Evolutionary conservation across 2,329 filamentous ascomycete species (phyloP).

Genomic region (Colletotrichum agaves): DNA sequence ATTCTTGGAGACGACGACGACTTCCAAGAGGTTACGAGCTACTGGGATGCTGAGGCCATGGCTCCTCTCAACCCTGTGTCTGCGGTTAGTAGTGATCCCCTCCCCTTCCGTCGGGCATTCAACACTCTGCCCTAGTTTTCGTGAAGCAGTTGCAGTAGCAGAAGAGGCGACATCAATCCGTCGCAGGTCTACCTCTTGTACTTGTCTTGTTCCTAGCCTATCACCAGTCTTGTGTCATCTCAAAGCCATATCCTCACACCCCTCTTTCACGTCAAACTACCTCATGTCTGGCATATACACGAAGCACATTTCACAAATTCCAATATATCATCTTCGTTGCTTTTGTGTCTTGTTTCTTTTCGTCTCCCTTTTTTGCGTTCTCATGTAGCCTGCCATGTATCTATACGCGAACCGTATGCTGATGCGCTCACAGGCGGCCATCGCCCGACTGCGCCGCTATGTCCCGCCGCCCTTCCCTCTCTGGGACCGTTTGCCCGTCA

Average conservation of each 20-base stretch:
- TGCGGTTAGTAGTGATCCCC: slow-evolving; percentile 55
- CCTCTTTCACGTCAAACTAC: background rate
- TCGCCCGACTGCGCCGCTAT: slow-evolving; percentile 70
- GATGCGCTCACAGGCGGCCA: slow-evolving; percentile 58
- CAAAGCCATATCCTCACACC: slow-evolving; percentile 20
- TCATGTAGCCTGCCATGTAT: slow-evolving; percentile 34
- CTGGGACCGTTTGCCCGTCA: slow-evolving; percentile 70
- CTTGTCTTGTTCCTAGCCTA: slow-evolving; percentile 1
- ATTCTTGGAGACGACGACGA: slow-evolving; percentile 30
- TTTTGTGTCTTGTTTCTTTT: background rate
- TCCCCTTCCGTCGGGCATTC: background rate
- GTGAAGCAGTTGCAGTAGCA: background rate
- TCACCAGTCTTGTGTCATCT: slow-evolving; percentile 2
- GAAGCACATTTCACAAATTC: background rate
- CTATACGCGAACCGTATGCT: slow-evolving; percentile 37
- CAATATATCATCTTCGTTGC: background rate
- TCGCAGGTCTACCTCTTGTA: background rate
- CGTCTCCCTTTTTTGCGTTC: background rate
- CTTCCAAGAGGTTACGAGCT: slow-evolving; percentile 55
- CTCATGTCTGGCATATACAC: background rate
- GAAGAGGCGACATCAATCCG: slow-evolving; percentile 3
- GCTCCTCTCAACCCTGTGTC: slow-evolving; percentile 65
- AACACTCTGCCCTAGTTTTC: background rate
- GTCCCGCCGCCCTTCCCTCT: slow-evolving; percentile 68
- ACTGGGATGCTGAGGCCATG: slow-evolving; percentile 69